A percentile compares a stretch with the other conserved stretches of the same genome.
These are phyloP conservation scores for Thraustochytrium sp. DNA, from an alignment of 352 stramenopile species.

Conservation along the genomic window DNA sequence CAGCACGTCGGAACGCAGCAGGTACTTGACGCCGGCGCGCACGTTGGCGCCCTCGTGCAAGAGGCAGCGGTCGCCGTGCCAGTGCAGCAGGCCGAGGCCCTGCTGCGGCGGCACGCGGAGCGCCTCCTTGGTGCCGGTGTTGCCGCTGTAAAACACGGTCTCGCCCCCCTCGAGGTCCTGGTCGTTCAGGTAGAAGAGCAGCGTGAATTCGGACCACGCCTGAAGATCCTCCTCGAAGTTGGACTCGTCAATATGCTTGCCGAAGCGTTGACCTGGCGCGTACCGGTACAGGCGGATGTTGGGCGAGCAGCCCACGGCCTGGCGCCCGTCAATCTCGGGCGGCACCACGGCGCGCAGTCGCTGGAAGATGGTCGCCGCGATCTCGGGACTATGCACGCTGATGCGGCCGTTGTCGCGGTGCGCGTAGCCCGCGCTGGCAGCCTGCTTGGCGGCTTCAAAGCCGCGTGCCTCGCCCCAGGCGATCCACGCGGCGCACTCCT, in stretches of 20 bases:
- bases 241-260: conserved; percentile 53
- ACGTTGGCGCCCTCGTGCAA: conserved; percentile 53
- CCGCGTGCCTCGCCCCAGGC: neutral
- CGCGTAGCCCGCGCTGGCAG: neutral
- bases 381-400: neutral
- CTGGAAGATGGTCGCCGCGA: conserved; percentile 1
- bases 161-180: conserved; percentile 48
- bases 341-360: neutral
- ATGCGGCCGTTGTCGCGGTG: conserved; percentile 11
- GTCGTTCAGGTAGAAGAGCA: conserved; percentile 56
- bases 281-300: conserved; percentile 47
- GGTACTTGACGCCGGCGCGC: conserved; percentile 52
- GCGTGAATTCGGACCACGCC: conserved; percentile 49
- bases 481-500: conserved; percentile 8
- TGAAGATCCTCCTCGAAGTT: conserved; percentile 37
- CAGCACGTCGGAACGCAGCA: conserved; percentile 54
- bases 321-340: neutral
- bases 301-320: neutral
- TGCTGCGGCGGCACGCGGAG: conserved; percentile 43
- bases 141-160: conserved; percentile 54
- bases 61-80: conserved; percentile 52
- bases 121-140: conserved; percentile 45
- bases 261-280: conserved; percentile 51
- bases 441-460: neutral
- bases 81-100: conserved; percentile 50